Evolutionary conservation across 164 flowering plant genomes (phyloP).

Genomic region (Chloranthus sessilifolius): DNA sequence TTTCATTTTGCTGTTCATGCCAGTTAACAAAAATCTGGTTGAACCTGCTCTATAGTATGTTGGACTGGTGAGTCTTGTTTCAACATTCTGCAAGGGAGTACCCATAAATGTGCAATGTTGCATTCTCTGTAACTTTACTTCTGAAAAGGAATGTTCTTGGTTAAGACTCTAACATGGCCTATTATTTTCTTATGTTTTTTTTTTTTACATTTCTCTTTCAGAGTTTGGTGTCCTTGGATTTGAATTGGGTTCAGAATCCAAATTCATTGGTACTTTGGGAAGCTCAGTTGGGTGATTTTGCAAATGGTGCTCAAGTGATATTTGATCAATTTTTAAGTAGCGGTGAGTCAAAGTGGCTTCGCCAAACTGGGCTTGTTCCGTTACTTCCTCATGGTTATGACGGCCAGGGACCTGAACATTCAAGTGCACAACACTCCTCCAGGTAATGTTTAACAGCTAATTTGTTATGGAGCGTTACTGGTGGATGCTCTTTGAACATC

Average conservation of each 20-base stretch:
- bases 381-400: slow-evolving; percentile 98
- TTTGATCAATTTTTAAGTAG: slow-evolving; percentile 96
- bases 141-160: no score
- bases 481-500: no score
- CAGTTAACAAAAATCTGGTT: no score
- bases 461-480: no score
- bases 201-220: slow-evolving; percentile 75
- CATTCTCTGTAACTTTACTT: no score
- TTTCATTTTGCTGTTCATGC: no score
- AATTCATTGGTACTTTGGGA: slow-evolving; percentile 94
- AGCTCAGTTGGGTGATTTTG: slow-evolving; percentile 98
- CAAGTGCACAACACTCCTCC: slow-evolving; percentile 87
- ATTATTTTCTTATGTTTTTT: no score
- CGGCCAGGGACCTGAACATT: slow-evolving; percentile 99
- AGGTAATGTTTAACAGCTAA: slow-evolving; percentile 60
- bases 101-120: no score
- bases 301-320: slow-evolving; percentile 98
- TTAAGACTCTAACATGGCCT: no score
- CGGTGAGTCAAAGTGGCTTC: slow-evolving; percentile 97
- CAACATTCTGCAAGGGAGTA: no score
- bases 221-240: slow-evolving; percentile 99
- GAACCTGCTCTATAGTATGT: no score
- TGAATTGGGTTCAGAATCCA: slow-evolving; percentile 97
- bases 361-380: slow-evolving; percentile 93
- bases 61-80: no score